Base-by-base conservation (phyloP, 2,329 filamentous ascomycete species). In the Knoxdaviesia capensis region DNA sequence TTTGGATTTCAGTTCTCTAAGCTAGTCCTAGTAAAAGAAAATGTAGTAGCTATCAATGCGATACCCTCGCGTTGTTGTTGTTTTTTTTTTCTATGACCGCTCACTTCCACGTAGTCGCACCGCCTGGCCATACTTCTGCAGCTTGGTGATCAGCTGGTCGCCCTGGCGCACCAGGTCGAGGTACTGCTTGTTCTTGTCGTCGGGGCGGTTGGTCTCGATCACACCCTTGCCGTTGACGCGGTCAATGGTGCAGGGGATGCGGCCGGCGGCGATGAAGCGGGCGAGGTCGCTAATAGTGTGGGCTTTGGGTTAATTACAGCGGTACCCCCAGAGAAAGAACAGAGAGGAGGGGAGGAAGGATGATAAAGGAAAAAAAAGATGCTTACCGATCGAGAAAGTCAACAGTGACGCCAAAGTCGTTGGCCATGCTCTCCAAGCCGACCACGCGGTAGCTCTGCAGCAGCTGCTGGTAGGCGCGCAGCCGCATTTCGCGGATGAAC, bases 151-250 rank as follows among this genome's bases (percentile, higher is more conserved):
- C 48, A 98, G 71, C 62, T 93, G 83, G 60, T 98, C 90, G 32
- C 90, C 90, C 59, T 96, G 90, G 65, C 90, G 90, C 47, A 98
- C 86, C 34, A 96, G 86, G 53, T 98, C 90, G 53, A 87, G 82
- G 63, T 98, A 98, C 65, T 98, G 90, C 72, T 94, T 94, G 71
- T 96, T 96, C 77, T 98, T 98, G 66, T 94, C 87, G 58, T 96
- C 90, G 6, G 88, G 87, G 43, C 90, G 74, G 65, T 94, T 94
- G 38, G 90, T 98, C 71, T 96, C 90, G 53, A 98, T 96, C 51
- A 96, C 82, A 41, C 88, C 88, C 59, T 92, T 90, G 50, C 88
- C 90, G 45, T 87, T 84, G 49, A 98, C 90, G 43, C 90, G 83
- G 63, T 98, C 90, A 52, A 98, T 96, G 29, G 87, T 96, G 69